These are phyloP conservation scores for Apophysomyces elegans DNA, from an alignment of 371 early-diverging fungal species.

Conservation along the genomic window DNA sequence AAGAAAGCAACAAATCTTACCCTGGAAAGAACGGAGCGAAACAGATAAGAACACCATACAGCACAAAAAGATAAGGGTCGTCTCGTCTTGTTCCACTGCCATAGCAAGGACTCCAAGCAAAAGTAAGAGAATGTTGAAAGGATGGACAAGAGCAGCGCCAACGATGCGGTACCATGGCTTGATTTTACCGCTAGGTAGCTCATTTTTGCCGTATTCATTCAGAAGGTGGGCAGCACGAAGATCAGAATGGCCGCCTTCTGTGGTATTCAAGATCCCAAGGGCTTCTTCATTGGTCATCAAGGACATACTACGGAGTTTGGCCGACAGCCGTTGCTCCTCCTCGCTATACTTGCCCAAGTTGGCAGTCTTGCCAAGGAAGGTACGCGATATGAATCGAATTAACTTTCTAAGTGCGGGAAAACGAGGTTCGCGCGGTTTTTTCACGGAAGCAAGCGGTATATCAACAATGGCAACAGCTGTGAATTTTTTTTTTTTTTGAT, in stretches of 20 bases:
- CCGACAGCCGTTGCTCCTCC: background rate
- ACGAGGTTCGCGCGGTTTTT: background rate
- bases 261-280: background rate
- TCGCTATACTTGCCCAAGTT: background rate
- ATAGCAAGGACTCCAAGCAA: constrained; percentile 31
- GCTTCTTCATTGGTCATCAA: background rate
- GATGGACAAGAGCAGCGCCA: constrained; percentile 36
- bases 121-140: constrained; percentile 43
- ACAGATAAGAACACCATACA: constrained; percentile 41
- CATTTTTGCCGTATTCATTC: constrained; percentile 11
- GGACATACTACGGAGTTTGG: background rate
- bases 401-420: background rate
- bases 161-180: constrained; percentile 35
- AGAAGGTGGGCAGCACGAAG: background rate
- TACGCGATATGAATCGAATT: background rate
- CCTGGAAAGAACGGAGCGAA: constrained; percentile 38
- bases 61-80: constrained; percentile 30
- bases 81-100: constrained; percentile 20
- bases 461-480: background rate
- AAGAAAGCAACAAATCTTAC: constrained; percentile 27
- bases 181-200: constrained; percentile 9
- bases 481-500: too few species aligned
- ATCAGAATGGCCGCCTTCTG: constrained; percentile 1
- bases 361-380: background rate
- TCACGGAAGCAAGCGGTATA: background rate